phyloP scores from a whole-genome alignment of 164 flowering plant genomes.

The Malania oleifera region DNA sequence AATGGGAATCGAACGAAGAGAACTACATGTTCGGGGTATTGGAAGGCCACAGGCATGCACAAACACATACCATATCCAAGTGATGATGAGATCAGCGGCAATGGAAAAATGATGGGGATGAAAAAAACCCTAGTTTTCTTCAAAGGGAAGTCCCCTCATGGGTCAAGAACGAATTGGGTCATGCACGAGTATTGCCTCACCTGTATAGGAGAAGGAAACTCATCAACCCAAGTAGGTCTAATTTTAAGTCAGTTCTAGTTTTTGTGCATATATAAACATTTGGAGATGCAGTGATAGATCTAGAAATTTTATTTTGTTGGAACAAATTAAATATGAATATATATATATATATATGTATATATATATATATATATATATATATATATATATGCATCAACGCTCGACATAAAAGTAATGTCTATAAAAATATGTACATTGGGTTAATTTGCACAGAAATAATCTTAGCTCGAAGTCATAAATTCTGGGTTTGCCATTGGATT shows the following conservation, averaged over 20 bases:
- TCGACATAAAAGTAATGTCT: too few species aligned
- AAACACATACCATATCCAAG: constrained; percentile 34
- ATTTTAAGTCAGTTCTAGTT: neutral
- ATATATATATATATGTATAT: too few species aligned
- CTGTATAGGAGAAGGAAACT: constrained; percentile 15
- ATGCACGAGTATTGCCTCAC: constrained; percentile 80
- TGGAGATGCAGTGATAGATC: neutral
- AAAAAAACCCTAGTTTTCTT: constrained; percentile 65
- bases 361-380: too few species aligned
- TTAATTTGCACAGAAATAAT: neutral
- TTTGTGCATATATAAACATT: neutral
- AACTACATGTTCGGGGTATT: constrained; percentile 48
- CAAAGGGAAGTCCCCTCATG: constrained; percentile 47
- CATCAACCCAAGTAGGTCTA: constrained; percentile 21
- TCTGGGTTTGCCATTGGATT: too few species aligned
- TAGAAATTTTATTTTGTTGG: too few species aligned
- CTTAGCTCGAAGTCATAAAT: too few species aligned
- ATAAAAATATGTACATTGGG: too few species aligned
- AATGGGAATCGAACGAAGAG: constrained; percentile 42
- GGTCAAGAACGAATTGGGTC: constrained; percentile 61
- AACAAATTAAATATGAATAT: too few species aligned
- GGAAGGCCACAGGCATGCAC: constrained; percentile 66
- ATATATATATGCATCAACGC: too few species aligned
- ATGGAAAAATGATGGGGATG: constrained; percentile 39
- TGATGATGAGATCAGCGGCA: constrained; percentile 4